These are phyloP conservation scores for Cryptococcus depauperatus DNA, from an alignment of 1,284 basidiomycete species.

Conservation along the genomic window DNA sequence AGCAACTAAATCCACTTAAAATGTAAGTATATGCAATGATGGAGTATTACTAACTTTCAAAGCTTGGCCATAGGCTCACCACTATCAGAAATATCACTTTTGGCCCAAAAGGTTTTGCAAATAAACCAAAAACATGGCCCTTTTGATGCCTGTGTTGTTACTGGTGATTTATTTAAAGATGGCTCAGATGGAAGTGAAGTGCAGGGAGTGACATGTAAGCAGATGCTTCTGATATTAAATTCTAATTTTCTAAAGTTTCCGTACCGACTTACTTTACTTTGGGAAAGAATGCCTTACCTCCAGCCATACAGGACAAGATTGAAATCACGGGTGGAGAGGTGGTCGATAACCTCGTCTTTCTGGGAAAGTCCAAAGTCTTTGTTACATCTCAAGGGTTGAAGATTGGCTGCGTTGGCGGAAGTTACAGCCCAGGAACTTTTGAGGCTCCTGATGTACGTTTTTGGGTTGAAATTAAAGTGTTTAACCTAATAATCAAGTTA, in stretches of 20 bases:
- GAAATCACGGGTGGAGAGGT: constrained; percentile 67
- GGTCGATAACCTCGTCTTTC: constrained; percentile 68
- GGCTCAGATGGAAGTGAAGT: constrained; percentile 48
- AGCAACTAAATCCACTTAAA: constrained; percentile 23
- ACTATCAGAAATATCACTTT: constrained; percentile 61
- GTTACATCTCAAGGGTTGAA: constrained; percentile 75
- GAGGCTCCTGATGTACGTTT: constrained; percentile 18
- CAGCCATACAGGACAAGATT: constrained; percentile 62
- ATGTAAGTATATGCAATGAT: constrained; percentile 15
- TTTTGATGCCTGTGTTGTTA: constrained; percentile 78
- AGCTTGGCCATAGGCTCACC: constrained; percentile 83
- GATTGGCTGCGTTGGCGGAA: constrained; percentile 75
- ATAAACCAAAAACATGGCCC: constrained; percentile 92
- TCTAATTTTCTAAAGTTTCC: constrained; percentile 54
- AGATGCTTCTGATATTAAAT: constrained; percentile 1
- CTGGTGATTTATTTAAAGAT: constrained; percentile 83
- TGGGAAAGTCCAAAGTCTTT: constrained; percentile 75
- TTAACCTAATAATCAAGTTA: constrained; percentile 34
- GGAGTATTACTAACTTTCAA: constrained; percentile 4
- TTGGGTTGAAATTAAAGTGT: background rate
- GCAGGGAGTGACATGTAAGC: constrained; percentile 39
- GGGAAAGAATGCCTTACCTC: constrained; percentile 65
- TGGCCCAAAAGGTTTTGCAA: constrained; percentile 71
- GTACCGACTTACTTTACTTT: constrained; percentile 88
- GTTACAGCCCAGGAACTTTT: constrained; percentile 58